A percentile compares a stretch with the other conserved stretches of the same genome.
These are phyloP conservation scores for Mortierella antarctica DNA, from an alignment of 192 early-diverging fungal species.

Conservation along the genomic window DNA sequence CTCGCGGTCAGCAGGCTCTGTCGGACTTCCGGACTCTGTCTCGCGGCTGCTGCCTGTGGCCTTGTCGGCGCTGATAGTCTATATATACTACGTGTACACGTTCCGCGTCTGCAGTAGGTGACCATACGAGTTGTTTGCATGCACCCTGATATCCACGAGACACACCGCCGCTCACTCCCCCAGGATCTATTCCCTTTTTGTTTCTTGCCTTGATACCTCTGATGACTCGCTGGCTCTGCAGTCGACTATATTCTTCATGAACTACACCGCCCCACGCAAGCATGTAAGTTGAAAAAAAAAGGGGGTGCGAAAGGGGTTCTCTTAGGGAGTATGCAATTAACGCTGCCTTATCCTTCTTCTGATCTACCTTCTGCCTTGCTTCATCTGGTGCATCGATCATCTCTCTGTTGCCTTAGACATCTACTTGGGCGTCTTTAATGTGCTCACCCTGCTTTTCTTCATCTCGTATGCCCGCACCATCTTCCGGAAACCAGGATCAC, in stretches of 20 bases:
- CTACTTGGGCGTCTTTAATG: constrained; percentile 49
- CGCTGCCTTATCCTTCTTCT: neutral
- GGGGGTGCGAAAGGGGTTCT: neutral
- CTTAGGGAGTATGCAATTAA: neutral
- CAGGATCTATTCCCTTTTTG: neutral
- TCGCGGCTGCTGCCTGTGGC: constrained; percentile 21
- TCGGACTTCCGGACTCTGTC: neutral
- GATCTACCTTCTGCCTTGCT: neutral
- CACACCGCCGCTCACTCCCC: neutral
- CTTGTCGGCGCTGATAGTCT: constrained; percentile 22
- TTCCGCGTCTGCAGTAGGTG: constrained; percentile 42
- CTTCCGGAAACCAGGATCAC: constrained; percentile 54
- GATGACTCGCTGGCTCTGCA: neutral
- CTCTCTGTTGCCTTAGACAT: constrained; percentile 21
- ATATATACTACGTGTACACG: constrained; percentile 43
- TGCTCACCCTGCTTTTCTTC: constrained; percentile 49
- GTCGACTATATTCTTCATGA: constrained; percentile 24
- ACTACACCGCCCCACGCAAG: constrained; percentile 15
- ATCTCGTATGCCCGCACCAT: constrained; percentile 59
- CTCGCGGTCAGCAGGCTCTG: neutral
- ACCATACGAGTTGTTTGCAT: neutral
- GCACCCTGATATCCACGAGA: neutral
- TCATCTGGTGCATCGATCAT: no score
- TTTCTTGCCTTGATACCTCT: neutral
- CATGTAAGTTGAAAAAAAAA: constrained; percentile 19